phyloP scores from a whole-genome alignment of 2,329 filamentous ascomycete species.

The Lasiodiplodia citricola region DNA sequence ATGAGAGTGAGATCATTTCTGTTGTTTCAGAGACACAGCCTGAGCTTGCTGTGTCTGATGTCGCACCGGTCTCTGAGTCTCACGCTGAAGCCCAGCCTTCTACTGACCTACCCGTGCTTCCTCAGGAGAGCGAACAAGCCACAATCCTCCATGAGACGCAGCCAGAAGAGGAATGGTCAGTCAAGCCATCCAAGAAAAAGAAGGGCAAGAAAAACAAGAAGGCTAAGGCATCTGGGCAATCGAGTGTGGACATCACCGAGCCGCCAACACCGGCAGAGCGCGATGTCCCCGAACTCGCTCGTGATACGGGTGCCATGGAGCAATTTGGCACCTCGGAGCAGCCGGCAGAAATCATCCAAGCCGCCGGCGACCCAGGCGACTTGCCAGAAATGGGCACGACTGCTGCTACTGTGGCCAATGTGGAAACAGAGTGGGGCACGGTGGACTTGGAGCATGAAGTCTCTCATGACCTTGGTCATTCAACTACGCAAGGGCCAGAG shows the following conservation, averaged over 20 bases:
- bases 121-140: background rate
- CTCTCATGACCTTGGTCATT: background rate
- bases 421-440: background rate
- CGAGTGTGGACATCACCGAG: conserved; percentile 1
- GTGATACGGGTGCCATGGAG: background rate
- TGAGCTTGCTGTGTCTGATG: background rate
- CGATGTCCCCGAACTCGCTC: background rate
- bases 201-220: conserved; percentile 22
- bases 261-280: background rate
- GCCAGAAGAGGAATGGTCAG: conserved; percentile 4
- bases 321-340: background rate
- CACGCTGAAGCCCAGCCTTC: background rate
- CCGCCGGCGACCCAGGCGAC: background rate
- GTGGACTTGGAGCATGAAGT: background rate
- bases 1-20: background rate
- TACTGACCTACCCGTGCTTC: background rate
- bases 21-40: background rate
- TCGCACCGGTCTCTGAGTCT: background rate
- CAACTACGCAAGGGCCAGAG: background rate
- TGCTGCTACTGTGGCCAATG: background rate
- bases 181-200: conserved; percentile 17
- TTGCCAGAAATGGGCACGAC: background rate
- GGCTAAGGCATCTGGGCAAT: background rate
- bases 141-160: background rate
- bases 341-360: background rate